Conservation (phyloP, 768 basidiomycete genomes). For the Suillus clintonianus region DNA sequence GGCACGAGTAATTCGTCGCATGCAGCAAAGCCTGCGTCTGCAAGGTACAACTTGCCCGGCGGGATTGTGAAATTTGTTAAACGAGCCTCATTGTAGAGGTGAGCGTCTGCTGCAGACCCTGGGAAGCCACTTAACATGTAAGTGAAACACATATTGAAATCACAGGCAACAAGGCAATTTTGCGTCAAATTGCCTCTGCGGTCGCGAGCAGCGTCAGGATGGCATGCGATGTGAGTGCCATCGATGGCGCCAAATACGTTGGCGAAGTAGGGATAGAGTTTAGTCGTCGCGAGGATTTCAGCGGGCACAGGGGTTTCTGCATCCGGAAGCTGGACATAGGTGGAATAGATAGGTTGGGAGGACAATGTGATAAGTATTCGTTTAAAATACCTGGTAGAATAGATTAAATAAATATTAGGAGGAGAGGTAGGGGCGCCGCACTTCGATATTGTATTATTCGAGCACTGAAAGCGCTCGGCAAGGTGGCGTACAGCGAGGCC, state of each 20-base stretch:
- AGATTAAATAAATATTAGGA: too few relatives aligned
- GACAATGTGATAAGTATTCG: slow-evolving; percentile 26
- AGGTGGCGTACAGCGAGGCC: slow-evolving; percentile 28
- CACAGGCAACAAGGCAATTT: slow-evolving; percentile 37
- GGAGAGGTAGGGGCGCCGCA: slow-evolving; percentile 8
- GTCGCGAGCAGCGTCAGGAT: slow-evolving; percentile 13
- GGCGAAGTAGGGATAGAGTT: slow-evolving; percentile 27
- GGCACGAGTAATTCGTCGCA: slow-evolving; percentile 34
- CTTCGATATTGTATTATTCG: slow-evolving; percentile 41
- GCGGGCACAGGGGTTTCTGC: slow-evolving; percentile 8
- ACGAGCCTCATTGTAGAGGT: slow-evolving; percentile 32
- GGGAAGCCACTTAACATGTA: slow-evolving; percentile 44
- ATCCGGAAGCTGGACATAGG: slow-evolving; percentile 20
- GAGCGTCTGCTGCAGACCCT: slow-evolving; percentile 37
- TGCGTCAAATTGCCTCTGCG: slow-evolving; percentile 30
- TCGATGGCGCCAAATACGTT: slow-evolving; percentile 25
- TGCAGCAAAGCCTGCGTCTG: neutral
- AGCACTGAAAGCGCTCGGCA: slow-evolving; percentile 39
- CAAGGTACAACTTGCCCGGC: slow-evolving; percentile 32
- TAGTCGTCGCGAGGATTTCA: slow-evolving; percentile 17
- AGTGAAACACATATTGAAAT: slow-evolving; percentile 34
- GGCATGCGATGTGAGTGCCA: slow-evolving; percentile 24
- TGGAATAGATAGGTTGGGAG: slow-evolving; percentile 24
- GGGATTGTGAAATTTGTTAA: slow-evolving; percentile 32
- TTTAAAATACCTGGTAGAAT: slow-evolving; percentile 34